Percentiles rank a stretch among this genome's conserved stretches.
Conservation (phyloP, 176 grass and related monocot genomes). For the Eremochloa ophiuroides region DNA sequence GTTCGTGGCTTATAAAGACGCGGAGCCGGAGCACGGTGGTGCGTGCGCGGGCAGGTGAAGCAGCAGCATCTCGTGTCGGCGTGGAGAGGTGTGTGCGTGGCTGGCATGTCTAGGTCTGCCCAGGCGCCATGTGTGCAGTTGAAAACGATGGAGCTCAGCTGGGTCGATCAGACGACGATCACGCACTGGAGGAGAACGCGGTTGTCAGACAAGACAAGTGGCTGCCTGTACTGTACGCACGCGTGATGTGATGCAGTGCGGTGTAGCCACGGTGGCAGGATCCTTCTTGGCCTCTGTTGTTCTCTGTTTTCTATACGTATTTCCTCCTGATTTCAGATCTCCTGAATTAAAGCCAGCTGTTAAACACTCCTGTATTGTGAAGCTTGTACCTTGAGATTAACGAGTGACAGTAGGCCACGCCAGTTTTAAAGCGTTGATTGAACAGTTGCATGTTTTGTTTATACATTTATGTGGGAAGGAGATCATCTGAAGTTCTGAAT, state of each 20-base stretch:
- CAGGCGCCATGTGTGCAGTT: not conserved
- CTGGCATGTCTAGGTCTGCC: not conserved
- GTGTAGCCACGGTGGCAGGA: slow-evolving; percentile 6
- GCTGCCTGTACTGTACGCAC: not conserved
- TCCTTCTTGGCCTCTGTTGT: slow-evolving; percentile 20
- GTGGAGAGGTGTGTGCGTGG: not conserved
- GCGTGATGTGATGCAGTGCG: not conserved
- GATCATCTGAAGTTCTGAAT: not conserved
- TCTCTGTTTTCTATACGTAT: not conserved
- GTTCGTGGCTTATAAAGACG: not conserved
- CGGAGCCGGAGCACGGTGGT: not conserved
- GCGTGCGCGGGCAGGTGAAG: no score
- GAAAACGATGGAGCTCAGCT: not conserved
- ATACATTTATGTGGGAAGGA: not conserved
- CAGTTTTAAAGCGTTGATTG: not conserved
- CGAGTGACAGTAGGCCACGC: not conserved
- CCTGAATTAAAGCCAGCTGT: not conserved
- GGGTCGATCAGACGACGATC: not conserved
- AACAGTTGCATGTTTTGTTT: not conserved
- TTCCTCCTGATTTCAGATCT: not conserved
- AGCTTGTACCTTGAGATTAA: not conserved
- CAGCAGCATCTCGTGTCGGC: not conserved
- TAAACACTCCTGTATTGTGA: not conserved
- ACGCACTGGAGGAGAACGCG: not conserved
- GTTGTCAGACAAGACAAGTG: not conserved